Evolutionary conservation across 176 grass and related monocot species (phyloP).

Genomic region (Typha latifolia): DNA sequence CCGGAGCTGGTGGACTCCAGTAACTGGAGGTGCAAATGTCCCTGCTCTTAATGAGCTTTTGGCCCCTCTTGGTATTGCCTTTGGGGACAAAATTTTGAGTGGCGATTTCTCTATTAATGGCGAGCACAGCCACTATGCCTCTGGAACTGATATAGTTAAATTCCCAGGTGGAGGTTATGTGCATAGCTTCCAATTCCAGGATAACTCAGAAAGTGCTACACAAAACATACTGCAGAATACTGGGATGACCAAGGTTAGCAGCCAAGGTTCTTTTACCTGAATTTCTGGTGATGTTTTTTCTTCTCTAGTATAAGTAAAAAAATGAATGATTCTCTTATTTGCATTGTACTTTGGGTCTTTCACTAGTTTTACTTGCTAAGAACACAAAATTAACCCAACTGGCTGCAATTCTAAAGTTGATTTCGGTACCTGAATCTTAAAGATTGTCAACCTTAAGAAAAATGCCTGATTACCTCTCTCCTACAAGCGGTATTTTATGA

Average conservation of each 20-base stretch:
- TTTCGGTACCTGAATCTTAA: not conserved
- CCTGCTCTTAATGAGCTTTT: slow-evolving; percentile 91
- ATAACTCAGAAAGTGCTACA: slow-evolving; percentile 42
- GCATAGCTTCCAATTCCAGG: slow-evolving; percentile 89
- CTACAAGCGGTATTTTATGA: not conserved
- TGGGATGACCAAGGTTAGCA: slow-evolving; percentile 42
- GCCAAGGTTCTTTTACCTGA: slow-evolving; percentile 4
- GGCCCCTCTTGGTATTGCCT: slow-evolving; percentile 75
- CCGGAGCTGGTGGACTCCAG: slow-evolving; percentile 96
- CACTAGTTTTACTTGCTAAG: not conserved
- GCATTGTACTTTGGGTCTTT: too few species aligned
- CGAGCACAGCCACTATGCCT: slow-evolving; percentile 94
- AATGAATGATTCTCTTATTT: too few species aligned
- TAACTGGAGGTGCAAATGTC: slow-evolving; percentile 95
- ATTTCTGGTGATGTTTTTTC: slow-evolving; percentile 1
- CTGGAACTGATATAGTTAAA: slow-evolving; percentile 90
- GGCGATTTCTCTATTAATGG: slow-evolving; percentile 95
- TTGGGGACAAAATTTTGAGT: slow-evolving; percentile 84
- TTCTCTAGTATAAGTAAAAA: not conserved
- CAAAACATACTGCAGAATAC: slow-evolving; percentile 30
- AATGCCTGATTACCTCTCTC: not conserved
- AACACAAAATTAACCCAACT: not conserved
- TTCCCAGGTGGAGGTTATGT: slow-evolving; percentile 76
- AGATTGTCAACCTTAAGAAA: not conserved
- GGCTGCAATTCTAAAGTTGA: not conserved